A percentile compares a stretch with the other conserved stretches of the same genome.
These are phyloP conservation scores for Dendrobium huoshanense DNA, from an alignment of 106 monocot genomes.

Conservation along the genomic window DNA sequence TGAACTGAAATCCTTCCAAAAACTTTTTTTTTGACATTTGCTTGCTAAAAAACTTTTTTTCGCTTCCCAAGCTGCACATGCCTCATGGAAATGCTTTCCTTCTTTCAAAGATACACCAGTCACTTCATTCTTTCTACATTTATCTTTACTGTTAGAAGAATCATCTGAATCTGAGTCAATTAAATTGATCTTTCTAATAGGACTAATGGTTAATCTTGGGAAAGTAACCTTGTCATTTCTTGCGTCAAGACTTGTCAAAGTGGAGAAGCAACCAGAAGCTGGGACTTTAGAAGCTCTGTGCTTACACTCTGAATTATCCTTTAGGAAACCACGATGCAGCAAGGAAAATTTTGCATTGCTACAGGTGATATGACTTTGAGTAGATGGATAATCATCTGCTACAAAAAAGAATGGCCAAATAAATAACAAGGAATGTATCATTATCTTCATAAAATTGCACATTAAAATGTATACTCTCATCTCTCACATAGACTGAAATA, in stretches of 20 bases:
- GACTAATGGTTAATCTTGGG: slow-evolving; percentile 56
- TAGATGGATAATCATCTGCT: slow-evolving; percentile 35
- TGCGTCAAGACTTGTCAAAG: slow-evolving; percentile 34
- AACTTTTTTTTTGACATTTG: slow-evolving; percentile 20
- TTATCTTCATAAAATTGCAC: not conserved
- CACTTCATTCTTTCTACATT: slow-evolving; percentile 6
- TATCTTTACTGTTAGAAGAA: slow-evolving; percentile 20
- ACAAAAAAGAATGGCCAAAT: slow-evolving; percentile 3
- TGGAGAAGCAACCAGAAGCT: slow-evolving; percentile 20
- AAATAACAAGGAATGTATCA: not conserved
- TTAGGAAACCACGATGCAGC: slow-evolving; percentile 24
- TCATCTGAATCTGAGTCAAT: slow-evolving; percentile 74
- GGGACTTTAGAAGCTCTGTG: slow-evolving; percentile 19
- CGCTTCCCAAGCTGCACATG: not conserved
- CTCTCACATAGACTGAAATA: not conserved
- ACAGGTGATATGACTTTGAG: slow-evolving; percentile 20
- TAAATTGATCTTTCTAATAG: slow-evolving; percentile 70
- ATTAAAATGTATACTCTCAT: not conserved
- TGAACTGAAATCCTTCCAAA: slow-evolving; percentile 36
- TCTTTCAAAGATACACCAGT: not conserved
- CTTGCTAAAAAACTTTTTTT: slow-evolving; percentile 5
- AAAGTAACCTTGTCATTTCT: slow-evolving; percentile 42
- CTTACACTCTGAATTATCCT: slow-evolving; percentile 39
- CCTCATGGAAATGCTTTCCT: slow-evolving; percentile 2
- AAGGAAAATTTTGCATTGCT: slow-evolving; percentile 58